Percentiles rank a stretch among this genome's conserved stretches.
phyloP scores from a whole-genome alignment of 2,329 filamentous ascomycete genomes.

The Herpotrichia juniperi region DNA sequence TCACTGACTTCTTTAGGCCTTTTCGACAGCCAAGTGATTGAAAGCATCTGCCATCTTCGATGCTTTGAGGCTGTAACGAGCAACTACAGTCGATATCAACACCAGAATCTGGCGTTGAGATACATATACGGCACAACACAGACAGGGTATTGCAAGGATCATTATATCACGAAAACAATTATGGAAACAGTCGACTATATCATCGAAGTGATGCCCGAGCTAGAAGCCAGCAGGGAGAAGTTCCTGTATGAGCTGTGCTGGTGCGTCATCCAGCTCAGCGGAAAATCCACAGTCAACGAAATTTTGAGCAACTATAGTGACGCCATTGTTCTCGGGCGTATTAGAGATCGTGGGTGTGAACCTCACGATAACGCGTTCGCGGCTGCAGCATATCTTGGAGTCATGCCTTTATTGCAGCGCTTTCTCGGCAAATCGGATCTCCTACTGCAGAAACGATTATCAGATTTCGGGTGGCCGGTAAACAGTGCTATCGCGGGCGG shows the following conservation, averaged over 20 bases:
- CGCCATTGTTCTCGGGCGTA: neutral
- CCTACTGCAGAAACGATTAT: neutral
- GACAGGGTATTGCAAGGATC: neutral
- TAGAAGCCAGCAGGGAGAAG: neutral
- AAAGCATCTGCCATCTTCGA: neutral
- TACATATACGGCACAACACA: neutral
- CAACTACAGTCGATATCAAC: neutral
- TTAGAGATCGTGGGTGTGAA: neutral
- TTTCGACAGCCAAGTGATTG: constrained; percentile 2
- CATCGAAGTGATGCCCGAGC: constrained; percentile 2
- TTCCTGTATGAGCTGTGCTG: neutral
- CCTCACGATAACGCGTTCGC: neutral
- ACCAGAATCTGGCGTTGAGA: neutral
- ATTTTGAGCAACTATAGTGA: neutral
- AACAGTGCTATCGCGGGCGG: constrained; percentile 4
- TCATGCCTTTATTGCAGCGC: neutral
- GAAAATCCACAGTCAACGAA: neutral
- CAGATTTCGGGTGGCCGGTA: neutral
- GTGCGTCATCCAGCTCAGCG: neutral
- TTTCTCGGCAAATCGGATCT: neutral
- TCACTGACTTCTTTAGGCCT: neutral
- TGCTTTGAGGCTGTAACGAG: neutral
- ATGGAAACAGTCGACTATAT: neutral
- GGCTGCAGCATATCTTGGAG: neutral
- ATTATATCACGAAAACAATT: constrained; percentile 5